Conservation (phyloP, 179 eudicot genomes). For the Amaranthus tricolor region DNA sequence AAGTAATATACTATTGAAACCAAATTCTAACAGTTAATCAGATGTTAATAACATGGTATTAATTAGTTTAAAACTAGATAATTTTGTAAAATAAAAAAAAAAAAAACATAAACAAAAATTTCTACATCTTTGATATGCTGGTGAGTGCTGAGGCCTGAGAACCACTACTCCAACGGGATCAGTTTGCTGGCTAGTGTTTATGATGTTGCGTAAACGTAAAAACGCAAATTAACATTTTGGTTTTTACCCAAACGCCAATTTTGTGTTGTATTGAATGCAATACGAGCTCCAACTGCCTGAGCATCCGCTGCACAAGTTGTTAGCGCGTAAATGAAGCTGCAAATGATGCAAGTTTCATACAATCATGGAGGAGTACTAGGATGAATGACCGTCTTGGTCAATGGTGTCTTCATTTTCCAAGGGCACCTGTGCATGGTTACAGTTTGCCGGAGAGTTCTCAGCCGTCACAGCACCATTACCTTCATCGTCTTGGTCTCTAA, state of each 20-base stretch:
- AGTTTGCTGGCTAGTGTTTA: neutral
- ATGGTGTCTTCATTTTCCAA: conserved; percentile 29
- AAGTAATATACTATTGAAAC: no score
- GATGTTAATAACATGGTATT: no score
- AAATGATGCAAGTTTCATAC: neutral
- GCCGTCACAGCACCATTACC: conserved; percentile 73
- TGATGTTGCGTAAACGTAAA: neutral
- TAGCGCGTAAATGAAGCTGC: neutral
- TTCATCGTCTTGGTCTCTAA: conserved; percentile 64
- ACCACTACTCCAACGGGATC: neutral
- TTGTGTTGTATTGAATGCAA: neutral
- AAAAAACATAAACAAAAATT: no score
- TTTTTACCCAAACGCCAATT: neutral
- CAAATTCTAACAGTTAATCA: no score
- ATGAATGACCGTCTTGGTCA: conserved; percentile 25
- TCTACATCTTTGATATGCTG: no score
- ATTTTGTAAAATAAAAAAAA: no score
- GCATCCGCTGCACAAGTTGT: neutral
- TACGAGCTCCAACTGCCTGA: neutral
- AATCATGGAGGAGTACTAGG: conserved; percentile 24
- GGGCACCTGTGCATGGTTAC: conserved; percentile 22
- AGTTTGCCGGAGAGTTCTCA: conserved; percentile 55
- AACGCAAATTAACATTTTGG: neutral
- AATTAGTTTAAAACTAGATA: no score
- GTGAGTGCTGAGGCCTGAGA: neutral